Percentiles rank a stretch among this genome's conserved stretches.
phyloP scores from a whole-genome alignment of 345 rosid species.

The Salix purpurea region DNA sequence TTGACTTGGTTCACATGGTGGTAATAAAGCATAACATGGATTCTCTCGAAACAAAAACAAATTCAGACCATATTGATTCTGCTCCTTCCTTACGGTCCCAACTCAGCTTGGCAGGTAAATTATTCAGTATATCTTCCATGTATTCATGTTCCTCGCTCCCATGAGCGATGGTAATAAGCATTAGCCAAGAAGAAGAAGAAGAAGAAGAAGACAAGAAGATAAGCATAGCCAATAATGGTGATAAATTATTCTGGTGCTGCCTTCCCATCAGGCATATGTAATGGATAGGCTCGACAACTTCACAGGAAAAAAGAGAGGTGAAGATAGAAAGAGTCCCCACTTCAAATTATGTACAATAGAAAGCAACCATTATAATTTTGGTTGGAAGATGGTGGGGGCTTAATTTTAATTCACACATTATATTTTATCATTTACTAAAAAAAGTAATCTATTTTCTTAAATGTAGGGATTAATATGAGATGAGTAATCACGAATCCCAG shows the following conservation, averaged over 20 bases:
- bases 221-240: background rate
- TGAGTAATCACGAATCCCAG: slow-evolving; percentile 72
- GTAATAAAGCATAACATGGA: no score
- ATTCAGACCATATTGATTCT: no score
- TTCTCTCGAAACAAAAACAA: no score
- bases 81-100: no score
- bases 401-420: background rate
- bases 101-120: no score
- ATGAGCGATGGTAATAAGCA: no score
- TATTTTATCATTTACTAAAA: background rate
- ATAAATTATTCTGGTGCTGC: background rate
- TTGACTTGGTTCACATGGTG: no score
- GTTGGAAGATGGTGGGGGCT: background rate
- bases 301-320: background rate
- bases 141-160: no score
- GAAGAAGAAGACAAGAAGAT: background rate
- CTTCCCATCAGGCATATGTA: background rate
- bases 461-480: slow-evolving; percentile 82
- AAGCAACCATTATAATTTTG: background rate
- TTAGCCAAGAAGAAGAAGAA: no score
- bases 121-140: no score
- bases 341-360: background rate
- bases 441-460: slow-evolving; percentile 8
- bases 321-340: background rate
- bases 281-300: background rate